These are phyloP conservation scores for Brasenia schreberi DNA, from an alignment of 164 flowering plant species.

Conservation along the genomic window DNA sequence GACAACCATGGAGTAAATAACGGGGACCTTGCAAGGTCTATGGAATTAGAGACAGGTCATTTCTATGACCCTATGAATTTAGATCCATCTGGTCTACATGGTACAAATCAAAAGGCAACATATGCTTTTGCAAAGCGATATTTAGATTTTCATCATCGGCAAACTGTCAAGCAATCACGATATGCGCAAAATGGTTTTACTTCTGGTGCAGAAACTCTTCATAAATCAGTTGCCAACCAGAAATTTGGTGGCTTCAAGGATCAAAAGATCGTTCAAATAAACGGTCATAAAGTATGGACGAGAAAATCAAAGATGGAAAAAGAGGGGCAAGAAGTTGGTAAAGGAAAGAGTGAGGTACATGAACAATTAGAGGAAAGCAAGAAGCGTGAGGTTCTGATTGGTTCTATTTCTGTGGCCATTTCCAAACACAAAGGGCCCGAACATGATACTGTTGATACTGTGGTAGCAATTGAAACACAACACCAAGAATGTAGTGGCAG, in stretches of 20 bases:
- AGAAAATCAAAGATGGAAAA: constrained; percentile 61
- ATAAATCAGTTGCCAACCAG: not conserved
- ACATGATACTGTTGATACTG: constrained; percentile 5
- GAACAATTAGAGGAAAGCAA: constrained; percentile 16
- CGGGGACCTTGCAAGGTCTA: too few relatives aligned
- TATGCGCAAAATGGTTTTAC: not conserved
- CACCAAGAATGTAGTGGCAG: not conserved
- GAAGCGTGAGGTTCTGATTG: constrained; percentile 51
- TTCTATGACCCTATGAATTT: too few relatives aligned
- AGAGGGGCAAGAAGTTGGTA: constrained; percentile 14
- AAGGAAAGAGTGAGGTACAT: constrained; percentile 12
- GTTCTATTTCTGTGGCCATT: constrained; percentile 59
- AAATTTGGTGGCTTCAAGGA: not conserved
- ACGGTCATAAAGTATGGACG: constrained; percentile 15
- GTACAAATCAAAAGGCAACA: not conserved
- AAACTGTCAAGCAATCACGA: not conserved
- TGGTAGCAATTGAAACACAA: constrained; percentile 10
- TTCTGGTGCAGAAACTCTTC: not conserved
- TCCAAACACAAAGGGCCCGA: constrained; percentile 14
- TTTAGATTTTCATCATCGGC: not conserved
- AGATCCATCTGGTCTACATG: not conserved
- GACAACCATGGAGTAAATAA: too few relatives aligned
- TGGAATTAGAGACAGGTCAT: too few relatives aligned
- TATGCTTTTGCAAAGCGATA: not conserved
- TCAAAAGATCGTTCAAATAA: constrained; percentile 13